These are phyloP conservation scores for Phytophthora meadii DNA, from an alignment of 352 stramenopile species.

Conservation along the genomic window DNA sequence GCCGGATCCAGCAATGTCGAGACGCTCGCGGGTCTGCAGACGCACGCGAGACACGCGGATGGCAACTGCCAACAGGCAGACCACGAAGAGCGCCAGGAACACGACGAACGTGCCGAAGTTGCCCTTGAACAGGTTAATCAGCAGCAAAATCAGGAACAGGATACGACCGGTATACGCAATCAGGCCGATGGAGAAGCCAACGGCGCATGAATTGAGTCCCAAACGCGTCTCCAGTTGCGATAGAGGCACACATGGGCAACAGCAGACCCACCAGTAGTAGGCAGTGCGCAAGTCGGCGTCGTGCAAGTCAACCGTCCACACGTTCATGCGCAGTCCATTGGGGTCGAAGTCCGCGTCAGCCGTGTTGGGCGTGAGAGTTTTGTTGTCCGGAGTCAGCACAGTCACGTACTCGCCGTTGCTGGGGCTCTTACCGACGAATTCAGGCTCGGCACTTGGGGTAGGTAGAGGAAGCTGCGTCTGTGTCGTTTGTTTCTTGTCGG, in stretches of 20 bases:
- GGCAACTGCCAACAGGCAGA: constrained; percentile 23
- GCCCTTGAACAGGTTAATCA: constrained; percentile 26
- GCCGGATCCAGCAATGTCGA: constrained; percentile 41
- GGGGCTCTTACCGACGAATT: constrained; percentile 31
- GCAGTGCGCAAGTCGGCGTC: constrained; percentile 35
- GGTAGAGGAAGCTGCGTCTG: constrained; percentile 29
- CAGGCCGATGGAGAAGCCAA: constrained; percentile 23
- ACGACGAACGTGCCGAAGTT: constrained; percentile 24
- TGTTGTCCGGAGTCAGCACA: constrained; percentile 45
- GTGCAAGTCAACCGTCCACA: constrained; percentile 37
- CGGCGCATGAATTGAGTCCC: constrained; percentile 33
- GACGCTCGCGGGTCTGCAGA: constrained; percentile 36
- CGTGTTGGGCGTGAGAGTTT: constrained; percentile 12
- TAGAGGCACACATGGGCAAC: constrained; percentile 42
- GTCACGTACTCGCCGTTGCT: constrained; percentile 46
- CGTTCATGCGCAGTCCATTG: constrained; percentile 44
- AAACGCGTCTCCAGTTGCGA: constrained; percentile 44
- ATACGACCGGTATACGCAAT: constrained; percentile 34
- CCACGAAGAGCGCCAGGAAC: constrained; percentile 27
- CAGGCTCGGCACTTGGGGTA: constrained; percentile 20
- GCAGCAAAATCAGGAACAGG: constrained; percentile 25
- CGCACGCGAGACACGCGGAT: constrained; percentile 39
- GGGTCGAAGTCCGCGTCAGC: constrained; percentile 37
- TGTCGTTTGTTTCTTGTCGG: constrained; percentile 34
- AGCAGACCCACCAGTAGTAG: constrained; percentile 47